These are phyloP conservation scores for Phytopythium mirpurense DNA, from an alignment of 352 stramenopile genomes.

Conservation along the genomic window DNA sequence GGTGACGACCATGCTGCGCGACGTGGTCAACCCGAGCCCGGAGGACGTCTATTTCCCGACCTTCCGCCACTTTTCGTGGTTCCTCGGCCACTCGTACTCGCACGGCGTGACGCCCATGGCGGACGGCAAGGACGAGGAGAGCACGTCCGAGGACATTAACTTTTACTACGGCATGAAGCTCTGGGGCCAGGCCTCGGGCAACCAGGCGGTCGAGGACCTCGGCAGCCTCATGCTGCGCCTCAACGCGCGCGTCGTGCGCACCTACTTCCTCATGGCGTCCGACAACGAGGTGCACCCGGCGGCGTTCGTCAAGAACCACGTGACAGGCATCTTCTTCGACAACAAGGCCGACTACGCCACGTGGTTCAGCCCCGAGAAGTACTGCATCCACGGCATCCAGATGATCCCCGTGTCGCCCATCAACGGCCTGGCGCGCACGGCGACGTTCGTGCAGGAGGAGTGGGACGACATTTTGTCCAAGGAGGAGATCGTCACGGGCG, in stretches of 20 bases:
- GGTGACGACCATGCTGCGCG: constrained; percentile 63
- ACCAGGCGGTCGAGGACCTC: constrained; percentile 55
- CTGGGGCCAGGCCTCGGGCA: constrained; percentile 53
- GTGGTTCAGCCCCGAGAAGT: constrained; percentile 43
- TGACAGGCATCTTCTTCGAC: constrained; percentile 36
- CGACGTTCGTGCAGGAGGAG: constrained; percentile 58
- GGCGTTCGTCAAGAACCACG: constrained; percentile 36
- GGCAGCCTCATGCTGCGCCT: constrained; percentile 74
- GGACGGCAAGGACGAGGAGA: constrained; percentile 74
- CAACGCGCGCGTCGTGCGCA: constrained; percentile 51
- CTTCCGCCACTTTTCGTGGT: constrained; percentile 79
- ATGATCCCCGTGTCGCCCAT: constrained; percentile 57
- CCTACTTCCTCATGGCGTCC: constrained; percentile 63
- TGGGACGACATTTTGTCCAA: constrained; percentile 71
- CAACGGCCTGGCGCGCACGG: constrained; percentile 49
- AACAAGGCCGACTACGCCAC: constrained; percentile 49
- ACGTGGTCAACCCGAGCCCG: constrained; percentile 60
- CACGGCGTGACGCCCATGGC: constrained; percentile 51
- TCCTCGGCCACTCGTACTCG: constrained; percentile 68
- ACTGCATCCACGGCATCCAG: constrained; percentile 51
- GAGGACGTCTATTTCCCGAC: constrained; percentile 49
- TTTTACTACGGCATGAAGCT: constrained; percentile 78
- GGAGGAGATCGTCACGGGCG: constrained; percentile 31
- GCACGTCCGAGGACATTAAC: constrained; percentile 75
- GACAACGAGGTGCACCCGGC: constrained; percentile 51